Evolutionary conservation across 75 land plant genomes (phyloP).

Genomic region (Larix kaempferi): DNA sequence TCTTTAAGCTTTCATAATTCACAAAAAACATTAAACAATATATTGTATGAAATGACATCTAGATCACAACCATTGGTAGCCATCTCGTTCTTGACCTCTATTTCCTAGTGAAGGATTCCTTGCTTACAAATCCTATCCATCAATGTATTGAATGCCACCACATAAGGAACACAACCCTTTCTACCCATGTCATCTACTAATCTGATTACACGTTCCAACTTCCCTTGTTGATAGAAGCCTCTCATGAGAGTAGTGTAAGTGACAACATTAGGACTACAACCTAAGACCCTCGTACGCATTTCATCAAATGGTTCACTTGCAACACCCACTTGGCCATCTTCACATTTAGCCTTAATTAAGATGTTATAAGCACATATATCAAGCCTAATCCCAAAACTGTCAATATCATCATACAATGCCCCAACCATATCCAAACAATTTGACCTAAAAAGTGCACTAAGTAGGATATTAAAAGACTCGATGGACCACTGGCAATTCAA

Average conservation of each 20-base stretch:
- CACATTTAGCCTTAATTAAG: slow-evolving; percentile 28
- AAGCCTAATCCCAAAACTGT: not conserved
- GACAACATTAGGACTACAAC: slow-evolving; percentile 20
- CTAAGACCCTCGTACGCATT: slow-evolving; percentile 30
- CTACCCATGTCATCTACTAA: slow-evolving; percentile 38
- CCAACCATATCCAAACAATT: slow-evolving; percentile 13
- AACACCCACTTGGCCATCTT: slow-evolving; percentile 12
- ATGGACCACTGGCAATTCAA: slow-evolving; percentile 28
- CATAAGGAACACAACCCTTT: slow-evolving; percentile 31
- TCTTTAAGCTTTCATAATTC: slow-evolving; percentile 13
- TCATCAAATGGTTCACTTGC: slow-evolving; percentile 43
- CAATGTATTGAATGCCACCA: slow-evolving; percentile 51
- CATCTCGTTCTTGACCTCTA: too few relatives aligned
- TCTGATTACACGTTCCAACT: slow-evolving; percentile 20
- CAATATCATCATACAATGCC: slow-evolving; percentile 13
- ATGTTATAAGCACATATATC: slow-evolving; percentile 47
- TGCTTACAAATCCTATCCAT: slow-evolving; percentile 33
- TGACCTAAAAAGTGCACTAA: slow-evolving; percentile 23
- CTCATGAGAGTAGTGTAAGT: slow-evolving; percentile 41
- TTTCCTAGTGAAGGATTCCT: not conserved
- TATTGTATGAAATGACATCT: too few relatives aligned
- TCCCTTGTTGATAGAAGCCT: slow-evolving; percentile 24
- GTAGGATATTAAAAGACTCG: slow-evolving; percentile 32
- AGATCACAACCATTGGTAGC: too few relatives aligned
- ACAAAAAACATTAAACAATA: slow-evolving; percentile 10